Evolutionary conservation across 495 filamentous ascomycete species (phyloP).

Genomic region (Xylona heveae): DNA sequence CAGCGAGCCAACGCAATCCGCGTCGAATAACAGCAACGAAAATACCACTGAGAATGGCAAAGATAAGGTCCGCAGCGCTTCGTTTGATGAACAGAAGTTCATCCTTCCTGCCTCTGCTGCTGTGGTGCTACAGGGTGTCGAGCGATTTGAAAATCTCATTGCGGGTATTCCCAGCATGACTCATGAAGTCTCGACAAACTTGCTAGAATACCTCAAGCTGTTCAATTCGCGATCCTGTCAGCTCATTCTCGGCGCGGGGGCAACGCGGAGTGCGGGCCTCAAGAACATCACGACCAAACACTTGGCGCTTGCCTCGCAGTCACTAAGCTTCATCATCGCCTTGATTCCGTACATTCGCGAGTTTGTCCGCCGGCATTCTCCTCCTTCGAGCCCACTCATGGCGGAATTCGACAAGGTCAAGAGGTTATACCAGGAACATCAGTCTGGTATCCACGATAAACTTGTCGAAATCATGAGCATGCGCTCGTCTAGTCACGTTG

Average conservation of each 20-base stretch:
- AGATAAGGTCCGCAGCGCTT: constrained; percentile 47
- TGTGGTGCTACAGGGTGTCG: constrained; percentile 57
- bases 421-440: constrained; percentile 78
- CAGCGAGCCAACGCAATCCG: constrained; percentile 8
- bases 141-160: constrained; percentile 62
- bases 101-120: constrained; percentile 68
- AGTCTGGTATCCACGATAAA: constrained; percentile 84
- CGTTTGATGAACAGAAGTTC: constrained; percentile 68
- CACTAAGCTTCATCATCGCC: constrained; percentile 67
- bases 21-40: constrained; percentile 4
- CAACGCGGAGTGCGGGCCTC: constrained; percentile 72
- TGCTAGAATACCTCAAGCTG: constrained; percentile 57
- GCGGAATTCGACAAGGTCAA: constrained; percentile 87
- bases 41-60: constrained; percentile 21
- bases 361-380: constrained; percentile 57
- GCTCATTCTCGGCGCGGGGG: constrained; percentile 84
- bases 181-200: constrained; percentile 50
- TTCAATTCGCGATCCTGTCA: constrained; percentile 92
- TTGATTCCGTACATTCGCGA: constrained; percentile 82
- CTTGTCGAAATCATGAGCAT: constrained; percentile 88
- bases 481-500: constrained; percentile 48
- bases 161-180: constrained; percentile 74
- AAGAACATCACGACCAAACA: constrained; percentile 96
- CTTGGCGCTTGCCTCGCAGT: constrained; percentile 78
- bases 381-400: constrained; percentile 40